Percentiles rank a stretch among this genome's conserved stretches.
Conservation (phyloP, 83 land plant species). For the Thuja plicata region DNA sequence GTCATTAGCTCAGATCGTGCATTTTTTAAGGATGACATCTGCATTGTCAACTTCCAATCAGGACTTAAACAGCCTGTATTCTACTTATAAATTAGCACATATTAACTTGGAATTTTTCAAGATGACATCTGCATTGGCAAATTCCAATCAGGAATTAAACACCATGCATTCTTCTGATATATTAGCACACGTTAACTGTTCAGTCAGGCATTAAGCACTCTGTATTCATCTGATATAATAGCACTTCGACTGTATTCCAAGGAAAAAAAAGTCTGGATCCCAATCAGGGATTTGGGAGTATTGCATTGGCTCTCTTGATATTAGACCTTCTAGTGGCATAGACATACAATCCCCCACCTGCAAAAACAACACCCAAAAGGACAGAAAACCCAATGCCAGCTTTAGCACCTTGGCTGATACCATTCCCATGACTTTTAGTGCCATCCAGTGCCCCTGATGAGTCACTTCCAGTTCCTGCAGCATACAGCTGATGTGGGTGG, state of each 20-base stretch:
- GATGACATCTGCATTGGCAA: background rate
- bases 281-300: slow-evolving; percentile 3
- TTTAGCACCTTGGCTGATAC: slow-evolving; percentile 8
- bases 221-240: background rate
- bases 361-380: slow-evolving; percentile 4
- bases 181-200: background rate
- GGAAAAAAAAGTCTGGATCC: background rate
- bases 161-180: background rate
- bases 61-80: background rate
- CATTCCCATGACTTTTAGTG: background rate
- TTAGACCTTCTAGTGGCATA: slow-evolving; percentile 3
- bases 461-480: background rate
- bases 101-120: no score
- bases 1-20: background rate
- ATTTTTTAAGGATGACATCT: background rate
- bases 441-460: background rate
- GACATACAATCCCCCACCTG: background rate
- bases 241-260: background rate
- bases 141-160: background rate
- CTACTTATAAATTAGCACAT: background rate
- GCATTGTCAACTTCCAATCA: background rate
- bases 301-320: slow-evolving; percentile 13
- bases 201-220: background rate
- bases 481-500: background rate
- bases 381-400: background rate